Evolutionary conservation across 1,284 basidiomycete species (phyloP).

Genomic region (Ustilago shanxiensis): DNA sequence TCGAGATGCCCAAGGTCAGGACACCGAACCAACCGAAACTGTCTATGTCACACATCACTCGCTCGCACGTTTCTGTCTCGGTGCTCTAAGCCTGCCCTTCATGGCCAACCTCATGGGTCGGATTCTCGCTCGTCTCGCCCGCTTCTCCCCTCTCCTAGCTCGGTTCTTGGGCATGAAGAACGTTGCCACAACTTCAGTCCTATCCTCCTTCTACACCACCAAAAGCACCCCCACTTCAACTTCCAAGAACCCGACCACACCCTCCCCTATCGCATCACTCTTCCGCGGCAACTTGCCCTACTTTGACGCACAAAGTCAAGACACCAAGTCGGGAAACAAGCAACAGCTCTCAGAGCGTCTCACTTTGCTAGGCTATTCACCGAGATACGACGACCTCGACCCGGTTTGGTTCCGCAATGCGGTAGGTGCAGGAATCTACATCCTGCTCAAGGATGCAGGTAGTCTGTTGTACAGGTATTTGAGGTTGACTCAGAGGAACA

Average conservation of each 20-base stretch:
- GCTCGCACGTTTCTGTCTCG: constrained; percentile 53
- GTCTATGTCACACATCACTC: constrained; percentile 58
- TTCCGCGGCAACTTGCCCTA: constrained; percentile 34
- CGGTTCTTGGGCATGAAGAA: constrained; percentile 48
- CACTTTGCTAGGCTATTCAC: constrained; percentile 18
- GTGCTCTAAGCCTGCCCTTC: constrained; percentile 60
- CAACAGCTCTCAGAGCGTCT: constrained; percentile 18
- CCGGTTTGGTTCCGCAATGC: constrained; percentile 66
- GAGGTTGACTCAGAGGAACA: constrained; percentile 46
- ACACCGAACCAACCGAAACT: constrained; percentile 25
- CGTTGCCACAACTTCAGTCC: constrained; percentile 14
- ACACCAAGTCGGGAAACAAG: not conserved
- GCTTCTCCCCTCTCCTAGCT: constrained; percentile 28
- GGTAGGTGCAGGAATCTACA: constrained; percentile 59
- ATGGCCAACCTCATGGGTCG: constrained; percentile 58
- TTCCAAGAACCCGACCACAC: not conserved
- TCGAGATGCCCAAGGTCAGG: constrained; percentile 10
- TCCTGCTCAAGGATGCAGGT: constrained; percentile 57
- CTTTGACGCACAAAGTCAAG: constrained; percentile 7
- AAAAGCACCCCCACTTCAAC: constrained; percentile 17
- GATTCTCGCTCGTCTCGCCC: constrained; percentile 40
- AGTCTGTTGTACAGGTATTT: constrained; percentile 57
- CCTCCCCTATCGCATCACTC: constrained; percentile 34
- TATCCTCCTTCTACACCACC: constrained; percentile 38
- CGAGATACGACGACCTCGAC: constrained; percentile 58